Conservation (phyloP, 2,329 filamentous ascomycete genomes). For the Colletotrichum sp. region DNA sequence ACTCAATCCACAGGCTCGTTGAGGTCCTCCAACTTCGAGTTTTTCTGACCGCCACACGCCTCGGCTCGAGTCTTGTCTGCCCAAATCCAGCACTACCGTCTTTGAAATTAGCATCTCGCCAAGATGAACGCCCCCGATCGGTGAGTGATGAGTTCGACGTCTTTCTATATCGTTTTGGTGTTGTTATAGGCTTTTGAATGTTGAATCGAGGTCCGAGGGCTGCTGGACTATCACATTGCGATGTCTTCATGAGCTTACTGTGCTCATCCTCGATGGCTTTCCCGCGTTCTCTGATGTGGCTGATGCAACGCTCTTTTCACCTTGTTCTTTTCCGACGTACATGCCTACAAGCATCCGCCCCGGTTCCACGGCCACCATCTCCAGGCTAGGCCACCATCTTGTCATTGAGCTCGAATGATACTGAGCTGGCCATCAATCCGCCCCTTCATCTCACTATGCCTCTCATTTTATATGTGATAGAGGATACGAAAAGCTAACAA, state of each 20-base stretch:
- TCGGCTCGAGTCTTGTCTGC: neutral
- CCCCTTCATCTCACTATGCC: neutral
- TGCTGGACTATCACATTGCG: neutral
- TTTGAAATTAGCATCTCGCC: neutral
- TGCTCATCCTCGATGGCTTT: neutral
- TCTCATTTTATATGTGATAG: neutral
- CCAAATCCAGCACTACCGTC: neutral
- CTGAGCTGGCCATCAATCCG: neutral
- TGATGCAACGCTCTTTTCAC: neutral
- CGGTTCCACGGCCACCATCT: neutral
- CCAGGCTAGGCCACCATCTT: neutral
- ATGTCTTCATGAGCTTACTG: neutral
- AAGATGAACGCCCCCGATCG: conserved; percentile 63
- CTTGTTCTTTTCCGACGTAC: neutral
- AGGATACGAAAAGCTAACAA: neutral
- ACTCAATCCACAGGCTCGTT: neutral
- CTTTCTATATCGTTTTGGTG: neutral
- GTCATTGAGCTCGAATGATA: neutral
- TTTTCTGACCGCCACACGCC: neutral
- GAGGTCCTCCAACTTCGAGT: neutral
- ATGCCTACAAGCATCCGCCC: neutral
- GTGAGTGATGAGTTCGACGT: conserved; percentile 38
- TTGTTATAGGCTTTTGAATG: neutral
- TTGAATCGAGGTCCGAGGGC: neutral
- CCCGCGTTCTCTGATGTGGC: neutral